A percentile compares a stretch with the other conserved stretches of the same genome.
phyloP scores from a whole-genome alignment of 257 asterid species.

The Osmanthus fragrans region DNA sequence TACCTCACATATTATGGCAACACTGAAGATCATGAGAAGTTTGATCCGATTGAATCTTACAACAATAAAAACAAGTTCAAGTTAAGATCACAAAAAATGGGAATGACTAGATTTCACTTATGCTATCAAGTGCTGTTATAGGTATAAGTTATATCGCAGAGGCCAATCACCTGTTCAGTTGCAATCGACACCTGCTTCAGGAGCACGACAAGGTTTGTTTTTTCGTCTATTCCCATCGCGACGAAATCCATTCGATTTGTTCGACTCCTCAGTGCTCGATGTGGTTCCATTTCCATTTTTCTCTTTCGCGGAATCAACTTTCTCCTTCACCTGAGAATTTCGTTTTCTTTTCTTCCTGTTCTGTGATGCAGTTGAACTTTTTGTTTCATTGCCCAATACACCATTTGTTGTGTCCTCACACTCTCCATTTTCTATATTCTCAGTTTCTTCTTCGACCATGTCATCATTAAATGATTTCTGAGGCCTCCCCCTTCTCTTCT shows the following conservation, averaged over 20 bases:
- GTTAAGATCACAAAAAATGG: neutral
- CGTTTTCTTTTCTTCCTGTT: slow-evolving; percentile 26
- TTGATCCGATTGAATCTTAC: neutral
- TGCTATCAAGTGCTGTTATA: too few relatives aligned
- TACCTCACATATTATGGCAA: slow-evolving; percentile 6
- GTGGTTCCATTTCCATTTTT: slow-evolving; percentile 21
- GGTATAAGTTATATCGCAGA: too few relatives aligned
- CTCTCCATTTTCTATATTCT: slow-evolving; percentile 21
- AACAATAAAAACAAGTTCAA: neutral
- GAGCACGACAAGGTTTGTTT: slow-evolving; percentile 34
- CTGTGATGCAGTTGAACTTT: slow-evolving; percentile 15
- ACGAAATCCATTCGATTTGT: slow-evolving; percentile 24
- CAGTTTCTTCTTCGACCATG: slow-evolving; percentile 26
- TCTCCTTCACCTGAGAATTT: slow-evolving; percentile 18
- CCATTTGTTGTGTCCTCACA: slow-evolving; percentile 17
- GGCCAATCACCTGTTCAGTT: neutral
- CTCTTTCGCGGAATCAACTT: slow-evolving; percentile 21
- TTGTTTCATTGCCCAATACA: slow-evolving; percentile 6
- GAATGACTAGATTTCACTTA: neutral
- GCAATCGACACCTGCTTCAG: slow-evolving; percentile 34
- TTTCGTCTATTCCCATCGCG: slow-evolving; percentile 25
- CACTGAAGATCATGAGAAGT: neutral
- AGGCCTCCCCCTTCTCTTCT: slow-evolving; percentile 36
- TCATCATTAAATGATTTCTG: slow-evolving; percentile 24
- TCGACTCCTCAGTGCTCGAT: slow-evolving; percentile 16